A percentile compares a stretch with the other conserved stretches of the same genome.
phyloP scores from a whole-genome alignment of 345 rosid genomes.

The Arabidopsis suecica region DNA sequence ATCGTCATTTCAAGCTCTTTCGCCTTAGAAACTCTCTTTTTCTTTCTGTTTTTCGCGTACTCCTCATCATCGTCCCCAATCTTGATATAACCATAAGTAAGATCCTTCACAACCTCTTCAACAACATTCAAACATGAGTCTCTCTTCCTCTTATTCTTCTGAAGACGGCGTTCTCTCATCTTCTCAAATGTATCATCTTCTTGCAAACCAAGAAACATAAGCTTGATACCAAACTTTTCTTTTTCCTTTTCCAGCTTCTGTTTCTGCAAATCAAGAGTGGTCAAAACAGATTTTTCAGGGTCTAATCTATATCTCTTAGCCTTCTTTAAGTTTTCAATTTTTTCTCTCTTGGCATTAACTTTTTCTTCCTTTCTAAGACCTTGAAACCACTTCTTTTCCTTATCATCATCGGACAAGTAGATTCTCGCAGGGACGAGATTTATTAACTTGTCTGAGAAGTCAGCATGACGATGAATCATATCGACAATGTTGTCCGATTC shows the following conservation, averaged over 20 bases:
- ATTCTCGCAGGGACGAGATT: slow-evolving; percentile 75
- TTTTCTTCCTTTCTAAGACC: slow-evolving; percentile 67
- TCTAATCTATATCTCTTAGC: slow-evolving; percentile 68
- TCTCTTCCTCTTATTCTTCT: slow-evolving; percentile 39
- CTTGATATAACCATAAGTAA: slow-evolving; percentile 64
- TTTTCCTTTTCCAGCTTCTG: slow-evolving; percentile 64
- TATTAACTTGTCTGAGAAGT: slow-evolving; percentile 64
- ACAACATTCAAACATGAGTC: neutral
- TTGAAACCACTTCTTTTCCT: slow-evolving; percentile 63
- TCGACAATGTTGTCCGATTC: neutral
- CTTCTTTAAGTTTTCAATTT: slow-evolving; percentile 66
- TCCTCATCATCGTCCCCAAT: slow-evolving; percentile 53
- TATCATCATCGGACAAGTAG: slow-evolving; percentile 69
- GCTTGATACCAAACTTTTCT: slow-evolving; percentile 32
- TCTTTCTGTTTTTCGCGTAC: slow-evolving; percentile 49
- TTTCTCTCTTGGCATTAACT: slow-evolving; percentile 61
- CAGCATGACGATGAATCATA: slow-evolving; percentile 51
- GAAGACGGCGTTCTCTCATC: slow-evolving; percentile 55
- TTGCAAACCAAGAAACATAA: slow-evolving; percentile 48
- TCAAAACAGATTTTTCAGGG: slow-evolving; percentile 54
- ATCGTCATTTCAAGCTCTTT: slow-evolving; percentile 65
- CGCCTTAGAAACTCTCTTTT: slow-evolving; percentile 56
- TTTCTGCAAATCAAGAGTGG: slow-evolving; percentile 67
- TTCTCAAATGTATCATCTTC: slow-evolving; percentile 71
- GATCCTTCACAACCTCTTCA: slow-evolving; percentile 52